Base-by-base conservation (phyloP, 2,329 filamentous ascomycete species). In the Botrytis medusae region DNA sequence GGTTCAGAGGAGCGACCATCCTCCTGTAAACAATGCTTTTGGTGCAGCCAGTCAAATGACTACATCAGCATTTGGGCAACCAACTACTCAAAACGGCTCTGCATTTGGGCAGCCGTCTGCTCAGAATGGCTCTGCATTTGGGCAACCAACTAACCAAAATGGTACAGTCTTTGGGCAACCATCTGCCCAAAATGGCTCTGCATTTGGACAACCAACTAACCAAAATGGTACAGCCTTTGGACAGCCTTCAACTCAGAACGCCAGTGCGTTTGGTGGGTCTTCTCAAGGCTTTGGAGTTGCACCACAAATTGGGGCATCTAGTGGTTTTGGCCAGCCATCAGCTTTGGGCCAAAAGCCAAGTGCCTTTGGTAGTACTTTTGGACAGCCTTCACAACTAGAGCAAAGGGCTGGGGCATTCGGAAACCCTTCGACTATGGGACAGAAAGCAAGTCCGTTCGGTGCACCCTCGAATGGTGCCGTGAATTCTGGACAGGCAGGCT, bases 261-360 rank as follows among this genome's bases (percentile, higher is more conserved):
- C 81, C 5, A 78, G 76, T 73, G 76, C 74, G 14, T 77, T 77
- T 72, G 76, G 73, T 57, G 63, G 29, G 46, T 42, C 64, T 20
- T 60, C 71, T 44, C 65, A 71, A 65, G 57, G 62, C n/a, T 75
- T 74, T 57, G 76, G 74, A 22, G 61, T 67, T 34, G 73, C 64
- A 40, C 71, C 74, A 67, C 60, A 72, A 80, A 82, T 61, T 57
- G 74, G 61, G 12, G 32, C 80, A 22, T 78, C 80, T 16, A 81
- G 80, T 61, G 78, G 81, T 1, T 82, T 84, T 71, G 82, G 82
- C 12, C 81, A 84, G 74, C 79, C 81, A n/a, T 80, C 83, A 69
- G 77, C 79, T 48, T 80, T 83, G 42, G 81, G 81, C 3, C 82
- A 82, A 72, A 77, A 80, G 6, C 79, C 82, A 5, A 78, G 76